Evolutionary conservation across 2,329 filamentous ascomycete species (phyloP), one percentile per base, ranked within the genome.

Genomic region (Pseudogymnoascus pannorum): DNA sequence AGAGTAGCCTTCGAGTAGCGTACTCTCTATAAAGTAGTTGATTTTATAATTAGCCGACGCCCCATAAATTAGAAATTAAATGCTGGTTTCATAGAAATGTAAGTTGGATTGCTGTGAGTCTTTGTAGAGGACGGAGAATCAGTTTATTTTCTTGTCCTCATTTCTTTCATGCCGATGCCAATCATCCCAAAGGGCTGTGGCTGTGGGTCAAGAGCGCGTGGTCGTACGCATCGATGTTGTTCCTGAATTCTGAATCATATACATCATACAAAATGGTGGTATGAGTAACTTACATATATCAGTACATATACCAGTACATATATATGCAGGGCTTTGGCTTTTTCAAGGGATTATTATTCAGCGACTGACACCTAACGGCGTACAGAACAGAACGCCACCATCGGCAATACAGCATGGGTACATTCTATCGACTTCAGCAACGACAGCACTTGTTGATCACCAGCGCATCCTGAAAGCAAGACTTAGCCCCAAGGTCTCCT

Each of bases 201-300:
- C 18, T 51, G 44, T 51, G 44, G 44, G 24, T 51, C 44, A 51
- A 24, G 24, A 29, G 44, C 4, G 24, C 14, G 24, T 29, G 44
- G 44, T 51, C 18, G 44, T 54, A 54, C 48, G n/a, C 24, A 29
- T 29, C 44, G 48, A 54, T 18, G 48, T 51, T 51, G 44, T 54
- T 54, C 48, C 48, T 54, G 48, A 54, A 54, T 54, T 54, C 48
- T 54, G 48, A 54, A 54, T 54, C 48, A 48, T 48, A 26, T n/a
- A n/a, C n/a, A 16, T 35, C 33, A 40, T 40, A 40, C 22, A 7
- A 54, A 31, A 54, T 14, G 29, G 14, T 26, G 31, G 9, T 26
- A 18, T 31, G 26, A 54, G 48, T 54, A 54, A 54, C 44, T 24
- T 48, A 54, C 44, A 51, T 48, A 29, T 22, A 40, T n/a, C n/a